Evolutionary conservation across 1,139 yeast species (phyloP), one percentile per base, ranked within the genome.

Genomic region (Geotrichum restrictum): DNA sequence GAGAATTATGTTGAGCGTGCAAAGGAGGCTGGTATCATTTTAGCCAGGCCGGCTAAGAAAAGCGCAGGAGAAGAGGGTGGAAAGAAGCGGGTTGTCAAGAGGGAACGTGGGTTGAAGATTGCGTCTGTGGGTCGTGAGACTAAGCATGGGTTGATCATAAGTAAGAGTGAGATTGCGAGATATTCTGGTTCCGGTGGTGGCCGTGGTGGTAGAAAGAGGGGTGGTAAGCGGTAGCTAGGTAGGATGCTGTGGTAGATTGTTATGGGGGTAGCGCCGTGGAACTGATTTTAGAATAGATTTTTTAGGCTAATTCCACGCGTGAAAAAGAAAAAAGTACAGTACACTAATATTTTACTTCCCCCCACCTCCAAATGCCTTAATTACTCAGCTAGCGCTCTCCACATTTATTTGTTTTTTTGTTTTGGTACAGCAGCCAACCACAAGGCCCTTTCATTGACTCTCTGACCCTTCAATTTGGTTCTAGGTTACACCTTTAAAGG

Each of bases 81-180:
- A 6, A 64, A 64, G 51, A 62, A 67, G 57, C 60, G 62, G n/a
- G n/a, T n/a, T 52, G 60, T 59, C 46, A 64, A 74, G 54, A 77
- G 96, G 66, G 85, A 87, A 61, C 76, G 88, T 56, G 98, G 98
- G 1, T 76, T 91, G 59, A 80, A 83, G 69, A 84, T 93, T 58
- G 77, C 85, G 58, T 76, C 82, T 19, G 80, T 91, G 38, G 98
- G 98, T 24, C 80, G 76, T 63, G 79, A 83, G 32, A 88, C 97
- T 0, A 76, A 85, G 61, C 85, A 88, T 60, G 98, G 98, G 2
- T 73, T 91, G 59, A 76, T 83, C n/a, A 78, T 91, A 32, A 80
- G 89, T 11, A 79, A 81, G 57, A 71, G 72, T 16, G 97, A 91
- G 48, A 83, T 88, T 53, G 81, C 65, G 10, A 62, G 62, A 39